phyloP scores from a whole-genome alignment of 306 rosid species.

The Vigna nakashimae region DNA sequence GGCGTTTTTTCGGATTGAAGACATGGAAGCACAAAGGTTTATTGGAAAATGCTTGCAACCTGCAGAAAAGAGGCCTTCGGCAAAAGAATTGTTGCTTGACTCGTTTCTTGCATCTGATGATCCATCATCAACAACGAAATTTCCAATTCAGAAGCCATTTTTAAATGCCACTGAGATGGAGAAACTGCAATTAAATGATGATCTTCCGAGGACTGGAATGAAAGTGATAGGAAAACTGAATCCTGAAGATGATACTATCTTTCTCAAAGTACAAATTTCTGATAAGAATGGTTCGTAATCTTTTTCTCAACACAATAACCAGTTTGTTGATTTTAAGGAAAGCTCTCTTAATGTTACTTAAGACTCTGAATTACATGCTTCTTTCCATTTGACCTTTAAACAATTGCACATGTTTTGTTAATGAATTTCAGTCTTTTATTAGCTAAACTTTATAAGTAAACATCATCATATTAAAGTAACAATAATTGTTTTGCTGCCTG shows the following conservation, averaged over 20 bases:
- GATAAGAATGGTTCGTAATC: constrained; percentile 69
- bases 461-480: neutral
- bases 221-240: constrained; percentile 87
- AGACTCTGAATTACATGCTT: constrained; percentile 13
- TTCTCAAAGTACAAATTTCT: constrained; percentile 84
- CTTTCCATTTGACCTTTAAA: constrained; percentile 1
- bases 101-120: constrained; percentile 68
- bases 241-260: constrained; percentile 76
- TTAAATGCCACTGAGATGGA: constrained; percentile 70
- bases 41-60: constrained; percentile 76
- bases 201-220: constrained; percentile 67
- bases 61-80: constrained; percentile 72
- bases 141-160: constrained; percentile 67
- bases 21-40: constrained; percentile 74
- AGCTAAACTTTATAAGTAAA: neutral
- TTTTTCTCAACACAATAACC: constrained; percentile 5
- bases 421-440: neutral
- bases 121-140: constrained; percentile 40
- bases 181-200: constrained; percentile 54
- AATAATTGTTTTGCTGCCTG: neutral
- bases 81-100: constrained; percentile 77
- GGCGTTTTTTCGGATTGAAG: constrained; percentile 70
- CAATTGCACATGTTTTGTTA: neutral
- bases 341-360: neutral
- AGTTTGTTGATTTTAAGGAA: constrained; percentile 15